A percentile compares a stretch with the other conserved stretches of the same genome.
Conservation (phyloP, 2,329 filamentous ascomycete genomes). For the Aspergillus glaucus region DNA sequence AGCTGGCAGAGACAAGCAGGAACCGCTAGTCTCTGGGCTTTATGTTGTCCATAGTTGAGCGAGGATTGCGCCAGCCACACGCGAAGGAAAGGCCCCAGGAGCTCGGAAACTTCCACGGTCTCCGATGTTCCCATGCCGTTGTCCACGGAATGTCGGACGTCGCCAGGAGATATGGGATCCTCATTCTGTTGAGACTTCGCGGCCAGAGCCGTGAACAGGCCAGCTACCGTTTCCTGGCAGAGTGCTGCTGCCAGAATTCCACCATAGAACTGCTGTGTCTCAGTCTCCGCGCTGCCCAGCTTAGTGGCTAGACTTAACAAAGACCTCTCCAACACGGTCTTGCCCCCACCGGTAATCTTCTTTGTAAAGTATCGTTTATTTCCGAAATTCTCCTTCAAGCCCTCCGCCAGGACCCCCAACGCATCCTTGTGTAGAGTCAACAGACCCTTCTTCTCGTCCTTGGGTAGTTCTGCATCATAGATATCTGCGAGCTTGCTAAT, state of each 20-base stretch:
- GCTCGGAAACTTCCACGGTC: slow-evolving; percentile 37
- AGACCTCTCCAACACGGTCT: slow-evolving; percentile 67
- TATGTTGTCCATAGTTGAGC: slow-evolving; percentile 40
- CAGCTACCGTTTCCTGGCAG: slow-evolving; percentile 67
- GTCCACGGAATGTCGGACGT: slow-evolving; percentile 26
- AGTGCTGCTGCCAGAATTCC: slow-evolving; percentile 74
- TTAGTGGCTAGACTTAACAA: slow-evolving; percentile 59
- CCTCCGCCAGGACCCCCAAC: slow-evolving; percentile 61
- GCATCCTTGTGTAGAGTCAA: slow-evolving; percentile 58
- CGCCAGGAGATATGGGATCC: slow-evolving; percentile 10
- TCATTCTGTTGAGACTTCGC: slow-evolving; percentile 18
- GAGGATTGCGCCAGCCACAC: slow-evolving; percentile 55
- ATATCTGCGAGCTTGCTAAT: slow-evolving; percentile 67
- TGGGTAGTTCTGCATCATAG: slow-evolving; percentile 59
- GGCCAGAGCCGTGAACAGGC: slow-evolving; percentile 52
- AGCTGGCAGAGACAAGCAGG: slow-evolving; percentile 58
- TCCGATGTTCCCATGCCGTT: slow-evolving; percentile 35
- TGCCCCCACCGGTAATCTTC: slow-evolving; percentile 69
- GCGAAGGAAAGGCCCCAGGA: slow-evolving; percentile 32
- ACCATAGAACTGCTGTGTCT: slow-evolving; percentile 75
- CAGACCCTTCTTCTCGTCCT: slow-evolving; percentile 59
- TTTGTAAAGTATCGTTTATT: slow-evolving; percentile 83
- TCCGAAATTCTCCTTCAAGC: slow-evolving; percentile 70
- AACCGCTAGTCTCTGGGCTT: slow-evolving; percentile 48
- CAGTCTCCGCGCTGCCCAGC: slow-evolving; percentile 40